These are phyloP conservation scores for Coffea humblotiana DNA, from an alignment of 305 asterid genomes.

Conservation along the genomic window DNA sequence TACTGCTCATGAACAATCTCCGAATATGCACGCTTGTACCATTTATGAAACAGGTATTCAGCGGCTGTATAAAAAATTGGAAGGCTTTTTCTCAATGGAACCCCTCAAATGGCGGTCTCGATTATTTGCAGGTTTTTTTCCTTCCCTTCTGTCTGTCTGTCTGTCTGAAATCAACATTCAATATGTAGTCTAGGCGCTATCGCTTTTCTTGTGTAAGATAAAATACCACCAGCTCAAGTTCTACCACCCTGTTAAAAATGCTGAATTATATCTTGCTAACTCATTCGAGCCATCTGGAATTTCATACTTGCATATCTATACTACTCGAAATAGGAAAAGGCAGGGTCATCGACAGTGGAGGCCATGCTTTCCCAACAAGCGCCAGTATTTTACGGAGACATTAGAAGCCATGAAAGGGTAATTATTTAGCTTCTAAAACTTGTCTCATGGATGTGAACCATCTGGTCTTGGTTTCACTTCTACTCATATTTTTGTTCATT, in stretches of 20 bases:
- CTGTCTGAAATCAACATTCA: neutral
- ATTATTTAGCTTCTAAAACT: conserved; percentile 10
- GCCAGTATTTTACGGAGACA: conserved; percentile 87
- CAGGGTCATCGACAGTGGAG: conserved; percentile 66
- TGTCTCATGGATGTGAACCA: neutral
- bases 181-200: neutral
- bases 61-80: conserved; percentile 69
- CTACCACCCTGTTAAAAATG: neutral
- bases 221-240: neutral
- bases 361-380: conserved; percentile 89
- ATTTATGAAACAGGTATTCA: conserved; percentile 47
- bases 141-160: neutral
- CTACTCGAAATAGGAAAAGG: conserved; percentile 53
- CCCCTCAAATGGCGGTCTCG: conserved; percentile 77
- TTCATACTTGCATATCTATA: conserved; percentile 6
- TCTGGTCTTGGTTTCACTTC: neutral
- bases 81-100: conserved; percentile 80
- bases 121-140: conserved; percentile 64
- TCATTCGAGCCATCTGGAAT: conserved; percentile 15
- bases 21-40: neutral
- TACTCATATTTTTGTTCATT: conserved; percentile 8
- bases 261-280: neutral
- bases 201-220: neutral
- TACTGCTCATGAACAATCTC: neutral
- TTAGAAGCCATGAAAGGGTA: conserved; percentile 96